Conservation (phyloP, 148 eudicot species). For the Rhododendron ferrugineum region DNA sequence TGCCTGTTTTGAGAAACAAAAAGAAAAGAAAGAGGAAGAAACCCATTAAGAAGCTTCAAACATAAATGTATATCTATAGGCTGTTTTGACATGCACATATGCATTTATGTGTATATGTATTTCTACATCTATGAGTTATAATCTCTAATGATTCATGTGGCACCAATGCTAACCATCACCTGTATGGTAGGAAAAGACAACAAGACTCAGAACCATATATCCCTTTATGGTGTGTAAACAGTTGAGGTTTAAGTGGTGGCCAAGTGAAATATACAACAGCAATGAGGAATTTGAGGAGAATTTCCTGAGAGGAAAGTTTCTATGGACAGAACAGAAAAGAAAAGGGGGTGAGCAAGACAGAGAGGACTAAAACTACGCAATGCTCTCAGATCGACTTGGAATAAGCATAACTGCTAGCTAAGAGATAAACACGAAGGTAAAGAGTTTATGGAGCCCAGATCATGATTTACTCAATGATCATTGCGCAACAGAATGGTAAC, state of each 20-base stretch:
- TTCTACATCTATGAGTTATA: background rate
- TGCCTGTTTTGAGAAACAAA: slow-evolving; percentile 45
- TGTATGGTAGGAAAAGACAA: background rate
- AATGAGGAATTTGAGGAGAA: background rate
- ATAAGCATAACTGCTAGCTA: too few relatives aligned
- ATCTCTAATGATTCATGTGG: background rate
- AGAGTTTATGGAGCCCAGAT: too few relatives aligned
- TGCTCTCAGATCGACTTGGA: too few relatives aligned
- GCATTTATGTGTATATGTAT: background rate
- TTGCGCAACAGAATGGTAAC: too few relatives aligned
- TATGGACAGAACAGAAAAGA: background rate
- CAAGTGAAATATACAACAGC: background rate
- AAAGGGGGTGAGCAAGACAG: background rate
- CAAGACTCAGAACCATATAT: background rate
- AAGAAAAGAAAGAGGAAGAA: background rate
- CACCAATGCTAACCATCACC: background rate
- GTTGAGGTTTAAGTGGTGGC: background rate
- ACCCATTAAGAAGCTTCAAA: background rate
- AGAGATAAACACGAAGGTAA: too few relatives aligned
- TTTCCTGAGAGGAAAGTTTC: background rate
- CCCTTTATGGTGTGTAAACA: background rate
- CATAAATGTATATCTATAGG: background rate
- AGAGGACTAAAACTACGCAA: too few relatives aligned
- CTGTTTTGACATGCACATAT: background rate
- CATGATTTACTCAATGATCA: too few relatives aligned